phyloP scores from a whole-genome alignment of 495 filamentous ascomycete genomes.

The Chlorociboria aeruginascens region DNA sequence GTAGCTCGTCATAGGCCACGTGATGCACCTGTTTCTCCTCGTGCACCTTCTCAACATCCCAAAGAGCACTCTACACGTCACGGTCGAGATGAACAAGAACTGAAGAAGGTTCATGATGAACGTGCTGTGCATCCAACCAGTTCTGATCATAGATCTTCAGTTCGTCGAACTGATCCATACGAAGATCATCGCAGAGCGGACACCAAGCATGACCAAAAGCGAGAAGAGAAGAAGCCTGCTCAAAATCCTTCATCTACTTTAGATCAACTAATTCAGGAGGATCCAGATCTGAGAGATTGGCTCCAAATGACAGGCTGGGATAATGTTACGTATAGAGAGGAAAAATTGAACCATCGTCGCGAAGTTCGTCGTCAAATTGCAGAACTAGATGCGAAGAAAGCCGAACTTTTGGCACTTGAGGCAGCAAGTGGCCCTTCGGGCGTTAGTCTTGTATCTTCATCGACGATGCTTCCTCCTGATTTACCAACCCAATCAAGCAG shows the following conservation, averaged over 20 bases:
- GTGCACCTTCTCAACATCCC: not conserved
- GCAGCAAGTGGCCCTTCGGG: constrained; percentile 20
- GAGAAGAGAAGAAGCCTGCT: not conserved
- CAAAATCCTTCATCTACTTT: constrained; percentile 6
- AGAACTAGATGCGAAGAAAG: constrained; percentile 29
- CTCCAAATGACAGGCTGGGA: constrained; percentile 48
- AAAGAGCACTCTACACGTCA: constrained; percentile 1
- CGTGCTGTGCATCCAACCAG: constrained; percentile 4
- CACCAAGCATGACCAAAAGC: not conserved
- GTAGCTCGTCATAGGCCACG: not conserved
- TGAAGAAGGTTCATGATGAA: constrained; percentile 5
- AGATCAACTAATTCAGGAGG: constrained; percentile 6
- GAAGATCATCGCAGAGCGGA: constrained; percentile 2
- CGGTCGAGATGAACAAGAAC: constrained; percentile 4
- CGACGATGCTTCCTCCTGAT: constrained; percentile 11
- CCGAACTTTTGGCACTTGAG: constrained; percentile 26
- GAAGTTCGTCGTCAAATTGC: constrained; percentile 30
- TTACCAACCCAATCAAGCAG: not conserved
- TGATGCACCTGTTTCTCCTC: not conserved
- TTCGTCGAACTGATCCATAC: constrained; percentile 5
- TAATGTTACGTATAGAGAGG: constrained; percentile 34
- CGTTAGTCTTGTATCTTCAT: constrained; percentile 7
- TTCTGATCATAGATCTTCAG: not conserved
- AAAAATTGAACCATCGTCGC: constrained; percentile 32
- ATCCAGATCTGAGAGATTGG: constrained; percentile 45